These are phyloP conservation scores for Nannochloropsis oceanica DNA, from an alignment of 108 stramenopile genomes.

Conservation along the genomic window DNA sequence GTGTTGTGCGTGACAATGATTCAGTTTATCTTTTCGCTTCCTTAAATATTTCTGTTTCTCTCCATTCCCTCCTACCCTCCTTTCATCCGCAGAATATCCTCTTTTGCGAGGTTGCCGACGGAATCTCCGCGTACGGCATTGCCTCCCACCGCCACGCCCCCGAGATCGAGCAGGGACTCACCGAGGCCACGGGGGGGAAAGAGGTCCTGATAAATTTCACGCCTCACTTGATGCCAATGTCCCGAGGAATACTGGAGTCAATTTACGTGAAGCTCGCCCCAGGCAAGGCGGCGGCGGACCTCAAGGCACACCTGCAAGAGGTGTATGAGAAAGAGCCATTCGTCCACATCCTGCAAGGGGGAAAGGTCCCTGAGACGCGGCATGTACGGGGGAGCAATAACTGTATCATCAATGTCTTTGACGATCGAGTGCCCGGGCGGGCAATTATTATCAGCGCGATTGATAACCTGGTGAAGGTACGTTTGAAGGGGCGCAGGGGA, in stretches of 20 bases:
- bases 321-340: conserved; percentile 34
- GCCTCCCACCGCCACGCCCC: conserved; percentile 36
- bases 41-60: not conserved
- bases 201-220: conserved; percentile 29
- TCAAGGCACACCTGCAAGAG: conserved; percentile 13
- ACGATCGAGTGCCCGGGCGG: conserved; percentile 38
- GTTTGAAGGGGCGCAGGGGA: not conserved
- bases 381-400: conserved; percentile 42
- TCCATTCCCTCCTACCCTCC: not conserved
- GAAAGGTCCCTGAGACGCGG: conserved; percentile 26
- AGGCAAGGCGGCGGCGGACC: conserved; percentile 16
- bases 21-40: not conserved
- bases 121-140: conserved; percentile 40
- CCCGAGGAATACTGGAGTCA: conserved; percentile 37
- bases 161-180: conserved; percentile 41
- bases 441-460: conserved; percentile 34
- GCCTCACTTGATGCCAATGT: conserved; percentile 37
- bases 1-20: not conserved
- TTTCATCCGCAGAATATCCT: not conserved
- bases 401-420: conserved; percentile 38
- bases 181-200: conserved; percentile 10
- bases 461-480: conserved; percentile 41
- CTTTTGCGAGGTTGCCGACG: conserved; percentile 37
- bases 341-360: conserved; percentile 34
- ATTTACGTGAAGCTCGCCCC: conserved; percentile 30